Evolutionary conservation across 2,329 filamentous ascomycete genomes (phyloP).

Genomic region (Cladophialophora carrionii): DNA sequence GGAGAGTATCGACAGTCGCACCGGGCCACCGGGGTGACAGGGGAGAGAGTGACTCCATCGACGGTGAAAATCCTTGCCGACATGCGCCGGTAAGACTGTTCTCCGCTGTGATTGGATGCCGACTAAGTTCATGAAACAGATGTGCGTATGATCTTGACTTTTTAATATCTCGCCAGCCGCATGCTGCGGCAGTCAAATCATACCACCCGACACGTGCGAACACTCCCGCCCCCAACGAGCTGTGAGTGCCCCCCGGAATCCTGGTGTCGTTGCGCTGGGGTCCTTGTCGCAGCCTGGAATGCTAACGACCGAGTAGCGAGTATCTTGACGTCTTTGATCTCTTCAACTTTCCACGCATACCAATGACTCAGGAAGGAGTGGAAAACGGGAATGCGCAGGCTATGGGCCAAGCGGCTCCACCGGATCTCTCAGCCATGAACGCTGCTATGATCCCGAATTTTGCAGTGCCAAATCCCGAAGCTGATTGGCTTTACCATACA

Average conservation of each 20-base stretch:
- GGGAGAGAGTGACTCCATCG: slow-evolving; percentile 75
- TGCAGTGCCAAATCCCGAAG: slow-evolving; percentile 51
- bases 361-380: slow-evolving; percentile 43
- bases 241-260: slow-evolving; percentile 44
- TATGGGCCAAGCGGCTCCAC: slow-evolving; percentile 25
- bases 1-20: slow-evolving; percentile 84
- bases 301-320: slow-evolving; percentile 53
- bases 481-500: slow-evolving; percentile 47
- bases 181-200: slow-evolving; percentile 36
- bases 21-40: slow-evolving; percentile 60
- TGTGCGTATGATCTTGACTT: slow-evolving; percentile 72
- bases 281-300: neutral
- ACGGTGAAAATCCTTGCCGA: slow-evolving; percentile 86
- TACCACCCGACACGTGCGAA: slow-evolving; percentile 59
- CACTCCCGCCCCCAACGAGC: slow-evolving; percentile 75
- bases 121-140: slow-evolving; percentile 32
- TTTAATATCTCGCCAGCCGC: slow-evolving; percentile 79
- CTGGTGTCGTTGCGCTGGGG: neutral
- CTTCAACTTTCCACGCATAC: slow-evolving; percentile 83
- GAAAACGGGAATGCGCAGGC: slow-evolving; percentile 21
- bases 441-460: slow-evolving; percentile 54
- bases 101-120: slow-evolving; percentile 15
- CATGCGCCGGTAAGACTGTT: slow-evolving; percentile 81
- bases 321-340: slow-evolving; percentile 93
- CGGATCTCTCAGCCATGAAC: slow-evolving; percentile 39